These are phyloP conservation scores for Piromyces finnis DNA, from an alignment of 192 early-diverging fungal species.

Conservation along the genomic window DNA sequence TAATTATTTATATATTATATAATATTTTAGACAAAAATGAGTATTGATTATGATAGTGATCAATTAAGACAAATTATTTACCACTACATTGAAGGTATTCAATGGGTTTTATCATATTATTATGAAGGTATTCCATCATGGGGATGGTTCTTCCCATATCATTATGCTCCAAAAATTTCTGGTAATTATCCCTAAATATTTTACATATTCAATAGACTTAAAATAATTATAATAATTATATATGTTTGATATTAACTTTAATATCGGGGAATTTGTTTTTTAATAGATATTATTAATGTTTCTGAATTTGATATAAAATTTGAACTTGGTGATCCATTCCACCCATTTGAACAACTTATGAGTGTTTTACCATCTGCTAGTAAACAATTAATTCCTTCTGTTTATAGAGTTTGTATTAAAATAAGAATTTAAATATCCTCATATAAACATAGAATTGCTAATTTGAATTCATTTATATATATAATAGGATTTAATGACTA, in stretches of 20 bases:
- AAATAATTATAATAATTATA: too few species aligned
- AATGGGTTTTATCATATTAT: constrained; percentile 93
- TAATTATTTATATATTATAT: too few species aligned
- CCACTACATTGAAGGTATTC: background rate
- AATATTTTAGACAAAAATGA: background rate
- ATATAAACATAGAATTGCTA: too few species aligned
- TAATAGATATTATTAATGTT: constrained; percentile 25
- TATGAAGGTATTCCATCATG: constrained; percentile 90
- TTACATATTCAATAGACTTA: too few species aligned
- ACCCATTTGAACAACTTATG: constrained; percentile 96
- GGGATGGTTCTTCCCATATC: constrained; percentile 97
- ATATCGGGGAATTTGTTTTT: too few species aligned
- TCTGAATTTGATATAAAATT: constrained; percentile 43
- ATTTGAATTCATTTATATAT: too few species aligned
- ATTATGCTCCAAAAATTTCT: constrained; percentile 55
- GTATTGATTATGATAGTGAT: background rate
- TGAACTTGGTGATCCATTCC: constrained; percentile 69
- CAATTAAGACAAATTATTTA: background rate
- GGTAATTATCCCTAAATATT: too few species aligned
- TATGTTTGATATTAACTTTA: too few species aligned
- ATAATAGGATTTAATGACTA: constrained; percentile 47
- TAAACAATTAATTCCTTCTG: constrained; percentile 61
- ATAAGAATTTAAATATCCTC: too few species aligned
- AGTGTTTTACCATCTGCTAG: constrained; percentile 83
- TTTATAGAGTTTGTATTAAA: constrained; percentile 23